Base-by-base conservation (phyloP, 2,329 filamentous ascomycete species). In the Hawksworthiomyces lignivorus region DNA sequence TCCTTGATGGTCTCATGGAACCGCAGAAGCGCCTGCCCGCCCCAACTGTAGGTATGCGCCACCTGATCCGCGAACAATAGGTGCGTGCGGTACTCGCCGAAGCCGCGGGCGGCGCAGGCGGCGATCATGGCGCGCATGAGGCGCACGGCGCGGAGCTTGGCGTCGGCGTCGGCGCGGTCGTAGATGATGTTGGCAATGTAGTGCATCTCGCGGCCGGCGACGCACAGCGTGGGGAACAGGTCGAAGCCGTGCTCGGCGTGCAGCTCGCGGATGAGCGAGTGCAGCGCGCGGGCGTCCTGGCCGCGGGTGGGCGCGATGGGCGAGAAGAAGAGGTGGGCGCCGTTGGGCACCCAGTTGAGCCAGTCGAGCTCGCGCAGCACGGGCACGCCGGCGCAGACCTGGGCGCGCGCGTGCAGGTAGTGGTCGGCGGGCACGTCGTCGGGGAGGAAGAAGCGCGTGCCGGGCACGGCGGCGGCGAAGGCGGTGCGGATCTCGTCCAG, bases 131-230 rank as follows among this genome's bases (percentile, higher is more conserved):
- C 50, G 11, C 52, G 55, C 47, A 70, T 63, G 9, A 67, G 50
- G 36, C 53, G 49, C 39, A 50, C 40, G 5, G 49, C 47, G 10
- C 57, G 46, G 36, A 58, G 51, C 40, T 53, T 49, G 3, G 38
- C 42, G 19, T 61, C 56, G 0, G 54, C 49, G 29, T 64, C 55
- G 34, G 55, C 59, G 2, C 61, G 57, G 48, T 70, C 59, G 50
- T 64, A 70, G 17, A 70, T 58, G 31, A 70, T 62, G 42, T 35
- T 65, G 62, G 73, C 65, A 44, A 76, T 75, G 51, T 74, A 67
- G 52, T 75, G 72, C 62, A 75, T 74, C 54, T 75, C 71, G 10
- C 72, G 61, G 47, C 68, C 63, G 9, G 69, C 69, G 5, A 75
- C 63, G 34, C 63, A 64, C 38, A 75, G 70, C 2, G 68, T 69